Evolutionary conservation across 2,329 filamentous ascomycete genomes (phyloP), one percentile per base, ranked within the genome.

Genomic region (Apiospora saccharicola): DNA sequence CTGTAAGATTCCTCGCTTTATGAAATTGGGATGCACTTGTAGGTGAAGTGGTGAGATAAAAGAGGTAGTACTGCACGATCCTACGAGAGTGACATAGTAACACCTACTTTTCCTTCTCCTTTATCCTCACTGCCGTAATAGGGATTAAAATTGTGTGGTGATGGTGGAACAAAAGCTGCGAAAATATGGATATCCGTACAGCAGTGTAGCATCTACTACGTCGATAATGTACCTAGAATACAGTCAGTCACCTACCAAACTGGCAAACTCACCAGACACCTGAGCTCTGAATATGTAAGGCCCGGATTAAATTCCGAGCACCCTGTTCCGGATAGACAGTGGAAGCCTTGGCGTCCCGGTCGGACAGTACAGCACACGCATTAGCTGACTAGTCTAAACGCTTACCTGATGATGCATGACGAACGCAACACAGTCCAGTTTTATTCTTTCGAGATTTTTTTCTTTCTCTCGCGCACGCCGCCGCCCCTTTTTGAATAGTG

Each of bases 1-100:
- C 73, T 86, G 53, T 85, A 79, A 80, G 64, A 43, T 14, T 13
- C 37, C 67, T 13, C 24, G 51, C 10, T 30, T 13, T 14, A 13
- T 16, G 51, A 13, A 16, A 12, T 30, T 30, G n/a, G 13, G 3
- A 24, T 57, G 8, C 14, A 19, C 24, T 24, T 57, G n/a, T 57
- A 30, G 26, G 51, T 41, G 37, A 41, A 57, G 4, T 12, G 16
- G 57, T 13, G 57, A 13, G 22, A 30, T 41, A 7, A n/a, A 6
- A 10, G 46, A 49, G 46, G 41, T 7, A n/a, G 14, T 10, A 41
- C 57, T 37, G 30, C n/a, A 61, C 22, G 57, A n/a, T 64, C 22
- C 19, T 64, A n/a, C 19, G 8, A 41, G 34, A 19, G 34, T 64
- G 34, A 12, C 57, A 41, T 64, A 12, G 57, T 24, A 34, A 64